Percentiles rank a stretch among this genome's conserved stretches.
phyloP scores from a whole-genome alignment of 2,329 filamentous ascomycete species.

The Coniochaeta prunicola region DNA sequence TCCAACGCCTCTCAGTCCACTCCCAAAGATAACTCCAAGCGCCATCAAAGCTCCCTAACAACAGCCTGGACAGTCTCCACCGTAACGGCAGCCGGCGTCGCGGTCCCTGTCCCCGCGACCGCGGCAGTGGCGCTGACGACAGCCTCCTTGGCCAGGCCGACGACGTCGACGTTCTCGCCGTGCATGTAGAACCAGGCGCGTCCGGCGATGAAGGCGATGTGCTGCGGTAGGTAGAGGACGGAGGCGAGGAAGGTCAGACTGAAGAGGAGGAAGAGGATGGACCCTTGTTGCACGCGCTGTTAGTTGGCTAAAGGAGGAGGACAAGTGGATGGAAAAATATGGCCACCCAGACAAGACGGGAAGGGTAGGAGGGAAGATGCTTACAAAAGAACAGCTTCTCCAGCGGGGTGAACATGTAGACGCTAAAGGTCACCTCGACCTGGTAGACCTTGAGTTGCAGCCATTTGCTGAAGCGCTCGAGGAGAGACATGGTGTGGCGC shows the following conservation, averaged over 20 bases:
- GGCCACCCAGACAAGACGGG: no score
- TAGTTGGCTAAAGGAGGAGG: not conserved
- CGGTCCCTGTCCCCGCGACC: constrained; percentile 16
- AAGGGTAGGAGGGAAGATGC: constrained; percentile 28
- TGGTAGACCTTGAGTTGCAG: constrained; percentile 94
- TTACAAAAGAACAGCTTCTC: constrained; percentile 97
- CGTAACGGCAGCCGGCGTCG: constrained; percentile 14
- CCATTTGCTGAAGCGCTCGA: constrained; percentile 66
- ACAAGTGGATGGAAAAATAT: not conserved
- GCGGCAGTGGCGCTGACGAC: constrained; percentile 26
- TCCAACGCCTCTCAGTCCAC: not conserved
- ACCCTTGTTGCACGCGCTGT: constrained; percentile 55
- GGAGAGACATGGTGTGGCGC: constrained; percentile 29
- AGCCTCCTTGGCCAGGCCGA: constrained; percentile 27
- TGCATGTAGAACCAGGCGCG: constrained; percentile 93
- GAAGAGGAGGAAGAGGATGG: constrained; percentile 82
- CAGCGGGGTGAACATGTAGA: constrained; percentile 95
- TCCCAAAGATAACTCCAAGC: not conserved
- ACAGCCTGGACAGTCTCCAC: constrained; percentile 6
- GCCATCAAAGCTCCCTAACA: constrained; percentile 28
- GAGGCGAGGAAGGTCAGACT: constrained; percentile 80
- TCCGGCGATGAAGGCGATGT: constrained; percentile 73
- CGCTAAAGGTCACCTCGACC: constrained; percentile 91
- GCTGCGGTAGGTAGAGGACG: constrained; percentile 88
- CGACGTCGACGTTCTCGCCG: constrained; percentile 49